Evolutionary conservation across 2,329 filamentous ascomycete genomes (phyloP).

Genomic region (Hirsutella rhossiliensis): DNA sequence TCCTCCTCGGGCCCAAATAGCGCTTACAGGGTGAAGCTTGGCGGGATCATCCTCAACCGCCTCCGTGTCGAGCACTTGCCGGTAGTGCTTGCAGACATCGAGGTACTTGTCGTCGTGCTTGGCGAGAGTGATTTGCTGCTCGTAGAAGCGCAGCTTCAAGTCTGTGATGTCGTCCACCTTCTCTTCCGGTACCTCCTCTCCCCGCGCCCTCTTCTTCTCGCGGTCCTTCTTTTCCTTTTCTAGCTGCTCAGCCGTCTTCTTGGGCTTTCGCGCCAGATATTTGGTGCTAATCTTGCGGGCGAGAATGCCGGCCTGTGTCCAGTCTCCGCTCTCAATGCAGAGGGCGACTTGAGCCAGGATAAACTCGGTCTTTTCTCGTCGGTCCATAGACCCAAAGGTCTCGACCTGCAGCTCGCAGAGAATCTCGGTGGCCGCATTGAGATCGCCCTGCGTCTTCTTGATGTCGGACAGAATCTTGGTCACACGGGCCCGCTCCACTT

Average conservation of each 20-base stretch:
- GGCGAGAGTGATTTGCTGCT: constrained; percentile 89
- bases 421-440: constrained; percentile 81
- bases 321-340: constrained; percentile 92
- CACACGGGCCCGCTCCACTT: constrained; percentile 91
- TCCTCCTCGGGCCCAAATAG: background rate
- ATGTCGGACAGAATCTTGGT: constrained; percentile 94
- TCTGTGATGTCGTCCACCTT: constrained; percentile 87
- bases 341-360: constrained; percentile 89
- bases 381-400: constrained; percentile 96
- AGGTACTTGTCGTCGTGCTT: constrained; percentile 98
- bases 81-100: constrained; percentile 95
- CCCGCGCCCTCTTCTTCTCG: constrained; percentile 72
- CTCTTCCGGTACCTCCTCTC: constrained; percentile 67
- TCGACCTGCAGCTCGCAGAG: constrained; percentile 97
- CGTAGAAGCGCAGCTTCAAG: constrained; percentile 89
- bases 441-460: constrained; percentile 89
- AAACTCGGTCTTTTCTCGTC: constrained; percentile 97
- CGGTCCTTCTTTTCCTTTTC: constrained; percentile 84
- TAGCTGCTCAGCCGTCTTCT: constrained; percentile 79
- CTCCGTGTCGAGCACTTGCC: constrained; percentile 92
- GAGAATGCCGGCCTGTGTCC: constrained; percentile 89
- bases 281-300: constrained; percentile 93
- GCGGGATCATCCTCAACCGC: constrained; percentile 82
- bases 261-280: constrained; percentile 81
- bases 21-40: constrained; percentile 70